These are phyloP conservation scores for Asclepias syriaca DNA, from an alignment of 257 asterid genomes.

Conservation along the genomic window DNA sequence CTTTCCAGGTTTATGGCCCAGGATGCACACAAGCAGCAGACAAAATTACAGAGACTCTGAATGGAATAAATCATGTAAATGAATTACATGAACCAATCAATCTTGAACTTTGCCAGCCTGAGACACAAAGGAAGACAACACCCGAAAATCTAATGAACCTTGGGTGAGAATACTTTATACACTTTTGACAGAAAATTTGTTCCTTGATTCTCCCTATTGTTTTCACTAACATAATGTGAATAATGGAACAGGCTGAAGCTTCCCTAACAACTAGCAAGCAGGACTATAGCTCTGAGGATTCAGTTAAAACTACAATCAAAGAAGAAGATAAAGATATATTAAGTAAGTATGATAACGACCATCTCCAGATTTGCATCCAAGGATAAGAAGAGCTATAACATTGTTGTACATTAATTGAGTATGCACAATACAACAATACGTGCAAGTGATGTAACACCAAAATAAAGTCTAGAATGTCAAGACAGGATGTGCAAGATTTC, in stretches of 20 bases:
- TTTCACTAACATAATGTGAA: background rate
- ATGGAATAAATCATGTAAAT: slow-evolving; percentile 11
- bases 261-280: slow-evolving; percentile 2
- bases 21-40: slow-evolving; percentile 26
- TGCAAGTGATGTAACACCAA: slow-evolving; percentile 6
- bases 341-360: slow-evolving; percentile 1
- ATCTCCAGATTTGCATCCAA: background rate
- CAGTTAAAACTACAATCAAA: background rate
- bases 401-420: slow-evolving; percentile 3
- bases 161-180: slow-evolving; percentile 20
- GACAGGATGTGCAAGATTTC: background rate
- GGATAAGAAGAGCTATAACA: background rate
- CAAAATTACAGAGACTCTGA: slow-evolving; percentile 17
- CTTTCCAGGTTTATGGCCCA: slow-evolving; percentile 36
- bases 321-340: background rate
- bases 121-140: slow-evolving; percentile 9
- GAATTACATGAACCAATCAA: slow-evolving; percentile 20
- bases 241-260: slow-evolving; percentile 20
- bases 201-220: background rate
- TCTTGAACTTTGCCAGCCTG: slow-evolving; percentile 34
- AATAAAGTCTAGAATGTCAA: slow-evolving; percentile 1
- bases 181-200: too few relatives aligned
- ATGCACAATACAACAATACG: background rate
- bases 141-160: slow-evolving; percentile 15
- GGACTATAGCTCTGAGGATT: background rate